Evolutionary conservation across 306 rosid genomes (phyloP), one percentile per base, ranked within the genome.

Genomic region (Castanea crenata): DNA sequence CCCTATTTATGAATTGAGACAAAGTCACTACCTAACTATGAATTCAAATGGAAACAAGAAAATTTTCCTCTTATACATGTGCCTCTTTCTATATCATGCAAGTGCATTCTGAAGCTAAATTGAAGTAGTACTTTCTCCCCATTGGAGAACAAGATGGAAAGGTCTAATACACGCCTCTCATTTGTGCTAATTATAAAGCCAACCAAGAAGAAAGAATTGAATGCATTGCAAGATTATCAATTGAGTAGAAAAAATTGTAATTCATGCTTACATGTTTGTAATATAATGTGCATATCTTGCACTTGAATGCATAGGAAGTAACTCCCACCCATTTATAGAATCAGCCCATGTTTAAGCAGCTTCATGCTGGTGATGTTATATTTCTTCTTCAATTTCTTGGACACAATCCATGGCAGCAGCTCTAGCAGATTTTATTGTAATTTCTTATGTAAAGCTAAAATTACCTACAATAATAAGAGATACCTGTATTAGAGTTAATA

Each of bases 401-500:
- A 92, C 65, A 95, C 98, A 74, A 91, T 93, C 93, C 99, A 95
- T 93, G 46, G 99, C 99, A 56, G 90, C 97, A 57, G 99, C 99
- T 72, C 98, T 96, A 80, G 88, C 98, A 89, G 88, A 95, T 83
- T 95, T 93, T 61, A 90, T 98, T 3, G 97, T 77, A 82, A 91
- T 27, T 80, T 82, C 93, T 75, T 95, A 97, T 1, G 88, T 78
- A 80, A 63, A 90, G 88, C n/a, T n/a, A n/a, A n/a, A n/a, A n/a
- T n/a, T n/a, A n/a, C n/a, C n/a, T n/a, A n/a, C n/a, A n/a, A n/a
- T n/a, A n/a, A n/a, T n/a, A n/a, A n/a, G n/a, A n/a, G n/a, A n/a
- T n/a, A n/a, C n/a, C n/a, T n/a, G n/a, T n/a, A n/a, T n/a, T n/a
- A n/a, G n/a, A n/a, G n/a, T n/a, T n/a, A n/a, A n/a, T n/a, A n/a